Evolutionary conservation across 2,329 filamentous ascomycete species (phyloP).

Genomic region (Colletotrichum cereale): DNA sequence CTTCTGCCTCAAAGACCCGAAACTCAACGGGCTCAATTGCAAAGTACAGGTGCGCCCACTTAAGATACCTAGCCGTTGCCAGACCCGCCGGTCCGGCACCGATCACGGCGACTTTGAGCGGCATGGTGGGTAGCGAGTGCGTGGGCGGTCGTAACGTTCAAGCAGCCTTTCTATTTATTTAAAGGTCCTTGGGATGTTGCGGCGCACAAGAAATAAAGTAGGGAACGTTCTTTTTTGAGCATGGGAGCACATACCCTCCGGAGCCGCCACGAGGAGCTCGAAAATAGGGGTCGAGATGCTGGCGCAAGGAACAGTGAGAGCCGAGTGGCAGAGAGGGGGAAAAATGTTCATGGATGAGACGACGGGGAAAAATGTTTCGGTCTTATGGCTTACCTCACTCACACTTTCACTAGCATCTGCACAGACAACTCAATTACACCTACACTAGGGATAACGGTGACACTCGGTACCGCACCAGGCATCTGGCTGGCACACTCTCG

Average conservation of each 20-base stretch:
- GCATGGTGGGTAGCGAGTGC: constrained; percentile 21
- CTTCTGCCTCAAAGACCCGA: constrained; percentile 59
- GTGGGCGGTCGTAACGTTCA: neutral
- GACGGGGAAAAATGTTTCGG: constrained; percentile 27
- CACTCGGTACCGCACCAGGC: constrained; percentile 12
- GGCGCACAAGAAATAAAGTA: neutral
- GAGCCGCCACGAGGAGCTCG: constrained; percentile 21
- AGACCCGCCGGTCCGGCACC: constrained; percentile 59
- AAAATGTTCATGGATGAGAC: constrained; percentile 13
- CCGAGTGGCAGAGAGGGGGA: neutral
- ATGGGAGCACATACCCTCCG: constrained; percentile 13
- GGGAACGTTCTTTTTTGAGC: neutral
- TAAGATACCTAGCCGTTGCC: constrained; percentile 56
- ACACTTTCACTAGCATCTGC: constrained; percentile 14
- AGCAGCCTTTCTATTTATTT: constrained; percentile 9
- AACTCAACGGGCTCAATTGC: constrained; percentile 54
- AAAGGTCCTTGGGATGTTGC: constrained; percentile 30
- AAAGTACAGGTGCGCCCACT: constrained; percentile 55
- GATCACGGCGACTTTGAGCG: constrained; percentile 53
- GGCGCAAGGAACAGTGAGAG: neutral
- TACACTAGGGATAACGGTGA: constrained; percentile 10
- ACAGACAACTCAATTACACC: constrained; percentile 22
- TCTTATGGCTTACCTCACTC: constrained; percentile 31
- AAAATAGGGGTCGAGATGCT: neutral
- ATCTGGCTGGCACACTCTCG: constrained; percentile 6